Evolutionary conservation across 2,329 filamentous ascomycete species (phyloP), one percentile per base, ranked within the genome.

Genomic region (Incumbomyces lentus): DNA sequence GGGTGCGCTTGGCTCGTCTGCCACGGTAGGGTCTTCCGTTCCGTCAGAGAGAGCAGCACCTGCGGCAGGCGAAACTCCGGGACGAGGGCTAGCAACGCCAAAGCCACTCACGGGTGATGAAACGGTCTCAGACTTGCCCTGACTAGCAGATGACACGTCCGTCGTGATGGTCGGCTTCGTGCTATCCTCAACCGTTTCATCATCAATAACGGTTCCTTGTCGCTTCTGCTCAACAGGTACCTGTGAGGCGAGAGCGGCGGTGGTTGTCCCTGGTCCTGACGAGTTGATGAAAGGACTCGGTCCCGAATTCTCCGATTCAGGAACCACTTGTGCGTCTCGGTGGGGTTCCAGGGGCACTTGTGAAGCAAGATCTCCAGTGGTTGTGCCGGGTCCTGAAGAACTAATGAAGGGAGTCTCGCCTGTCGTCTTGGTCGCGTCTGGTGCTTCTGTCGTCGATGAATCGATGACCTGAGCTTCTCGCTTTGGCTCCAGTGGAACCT

Each of bases 371-470:
- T 72, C 74, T 55, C 81, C 80, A 46, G 85, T 89, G 37, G 84
- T 82, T 5, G 44, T 47, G 22, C 44, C 44, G 17, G 44, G 44
- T 34, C 44, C 44, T 12, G 44, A 40, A 13, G 44, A 47, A 5
- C 10, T 12, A 16, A 47, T 35, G 18, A 47, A 47, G 2, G 44
- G 44, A 11, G 17, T 34, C 6, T 19, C 44, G 12, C 12, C 18
- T 17, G 16, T 8, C 48, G 79, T 71, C 32, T 74, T 81, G 55
- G 80, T 81, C 10, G 84, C 82, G 61, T 86, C 84, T n/a, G 82
- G 77, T 6, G 71, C 67, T 36, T 72, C 69, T 44, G 76, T 65
- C 16, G 82, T 82, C 60, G 80, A 75, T 55, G 79, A 70, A 60
- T 88, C 53, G 13, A 40, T 43, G 22, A 50, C 41, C n/a, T 37